Evolutionary conservation across 2,329 filamentous ascomycete genomes (phyloP).

Genomic region (Diaporthe vaccinii): DNA sequence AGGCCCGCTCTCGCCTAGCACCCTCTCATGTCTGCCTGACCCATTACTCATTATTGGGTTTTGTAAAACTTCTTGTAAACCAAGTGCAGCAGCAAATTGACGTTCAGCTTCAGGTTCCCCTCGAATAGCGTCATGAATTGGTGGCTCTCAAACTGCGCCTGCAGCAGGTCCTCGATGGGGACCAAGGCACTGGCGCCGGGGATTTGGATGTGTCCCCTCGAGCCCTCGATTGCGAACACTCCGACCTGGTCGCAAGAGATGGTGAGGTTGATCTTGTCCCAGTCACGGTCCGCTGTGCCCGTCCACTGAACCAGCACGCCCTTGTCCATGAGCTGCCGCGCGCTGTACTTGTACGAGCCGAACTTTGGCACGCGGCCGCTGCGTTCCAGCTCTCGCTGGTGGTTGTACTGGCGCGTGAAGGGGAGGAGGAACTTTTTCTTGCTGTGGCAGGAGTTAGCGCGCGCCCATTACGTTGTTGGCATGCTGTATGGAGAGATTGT

Average conservation of each 20-base stretch:
- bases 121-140: slow-evolving; percentile 98
- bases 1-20: background rate
- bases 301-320: slow-evolving; percentile 94
- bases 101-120: slow-evolving; percentile 86
- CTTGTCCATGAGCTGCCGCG: slow-evolving; percentile 89
- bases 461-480: slow-evolving; percentile 33
- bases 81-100: slow-evolving; percentile 95
- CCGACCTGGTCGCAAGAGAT: slow-evolving; percentile 95
- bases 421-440: slow-evolving; percentile 95
- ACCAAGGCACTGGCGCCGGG: slow-evolving; percentile 91
- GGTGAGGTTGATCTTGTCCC: slow-evolving; percentile 93
- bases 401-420: slow-evolving; percentile 99
- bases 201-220: slow-evolving; percentile 93
- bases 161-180: slow-evolving; percentile 91
- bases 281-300: slow-evolving; percentile 85
- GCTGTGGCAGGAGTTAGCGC: slow-evolving; percentile 56
- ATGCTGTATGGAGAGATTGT: slow-evolving; percentile 2
- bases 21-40: background rate
- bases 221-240: slow-evolving; percentile 92
- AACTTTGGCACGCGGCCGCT: slow-evolving; percentile 96
- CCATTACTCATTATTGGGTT: slow-evolving; percentile 64
- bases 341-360: slow-evolving; percentile 97
- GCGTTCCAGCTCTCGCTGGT: slow-evolving; percentile 94
- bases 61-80: slow-evolving; percentile 99
- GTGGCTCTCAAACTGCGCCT: slow-evolving; percentile 97